These are phyloP conservation scores for Talaromyces sp. DNA, from an alignment of 2,329 filamentous ascomycete genomes.

Conservation along the genomic window DNA sequence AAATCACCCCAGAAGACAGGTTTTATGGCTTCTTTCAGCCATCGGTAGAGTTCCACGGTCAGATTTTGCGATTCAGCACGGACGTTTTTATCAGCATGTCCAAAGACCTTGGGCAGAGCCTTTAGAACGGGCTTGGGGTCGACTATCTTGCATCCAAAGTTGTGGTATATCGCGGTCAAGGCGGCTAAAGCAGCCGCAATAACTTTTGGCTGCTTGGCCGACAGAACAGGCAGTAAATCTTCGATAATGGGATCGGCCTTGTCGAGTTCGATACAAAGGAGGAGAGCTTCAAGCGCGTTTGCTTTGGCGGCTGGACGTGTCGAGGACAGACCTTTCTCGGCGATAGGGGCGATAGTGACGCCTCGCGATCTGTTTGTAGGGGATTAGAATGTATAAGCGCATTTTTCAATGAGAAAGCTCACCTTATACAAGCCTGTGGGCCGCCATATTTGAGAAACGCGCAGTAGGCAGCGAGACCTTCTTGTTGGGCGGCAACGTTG, in stretches of 20 bases:
- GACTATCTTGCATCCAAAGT: constrained; percentile 88
- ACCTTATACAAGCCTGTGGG: constrained; percentile 67
- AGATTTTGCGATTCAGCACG: constrained; percentile 87
- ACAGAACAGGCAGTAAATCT: constrained; percentile 74
- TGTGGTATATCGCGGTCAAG: constrained; percentile 79
- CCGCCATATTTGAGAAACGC: constrained; percentile 90
- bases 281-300: constrained; percentile 74
- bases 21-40: constrained; percentile 97
- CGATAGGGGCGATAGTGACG: constrained; percentile 68
- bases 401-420: constrained; percentile 10
- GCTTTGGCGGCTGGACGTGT: constrained; percentile 85
- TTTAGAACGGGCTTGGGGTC: constrained; percentile 92
- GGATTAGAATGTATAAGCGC: constrained; percentile 3
- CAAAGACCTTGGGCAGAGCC: constrained; percentile 80
- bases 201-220: constrained; percentile 87
- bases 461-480: constrained; percentile 80
- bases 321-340: constrained; percentile 85
- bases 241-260: constrained; percentile 80
- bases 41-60: constrained; percentile 90
- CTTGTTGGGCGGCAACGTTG: constrained; percentile 94
- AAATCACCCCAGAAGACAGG: constrained; percentile 94
- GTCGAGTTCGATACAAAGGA: constrained; percentile 88
- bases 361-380: constrained; percentile 57
- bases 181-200: constrained; percentile 69
- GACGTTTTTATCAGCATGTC: constrained; percentile 96